Percentiles rank a stretch among this genome's conserved stretches.
These are phyloP conservation scores for Arabidopsis lyrata DNA, from an alignment of 441 rosid species.

Conservation along the genomic window DNA sequence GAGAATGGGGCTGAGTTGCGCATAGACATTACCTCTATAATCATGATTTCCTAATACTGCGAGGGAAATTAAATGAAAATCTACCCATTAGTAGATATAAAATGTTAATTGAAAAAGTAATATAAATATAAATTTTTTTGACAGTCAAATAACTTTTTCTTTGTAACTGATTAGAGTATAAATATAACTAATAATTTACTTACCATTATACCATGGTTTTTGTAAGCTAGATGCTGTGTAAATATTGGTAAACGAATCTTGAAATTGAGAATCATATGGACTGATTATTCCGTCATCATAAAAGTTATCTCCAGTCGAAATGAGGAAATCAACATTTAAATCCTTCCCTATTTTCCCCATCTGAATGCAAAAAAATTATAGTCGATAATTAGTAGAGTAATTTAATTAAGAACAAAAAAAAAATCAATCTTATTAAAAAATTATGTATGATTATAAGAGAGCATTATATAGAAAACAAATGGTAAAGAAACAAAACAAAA, in stretches of 20 bases:
- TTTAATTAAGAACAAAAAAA: too few relatives aligned
- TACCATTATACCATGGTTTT: slow-evolving; percentile 78
- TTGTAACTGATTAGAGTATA: background rate
- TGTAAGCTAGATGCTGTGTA: slow-evolving; percentile 71
- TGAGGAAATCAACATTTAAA: slow-evolving; percentile 61
- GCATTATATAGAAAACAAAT: background rate
- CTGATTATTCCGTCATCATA: slow-evolving; percentile 69
- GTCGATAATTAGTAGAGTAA: background rate
- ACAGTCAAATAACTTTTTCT: background rate
- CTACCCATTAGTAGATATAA: background rate
- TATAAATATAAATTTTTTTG: background rate
- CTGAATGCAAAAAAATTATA: slow-evolving; percentile 40
- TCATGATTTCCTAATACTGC: slow-evolving; percentile 92
- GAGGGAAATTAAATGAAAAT: background rate
- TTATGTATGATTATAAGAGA: background rate
- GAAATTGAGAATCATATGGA: slow-evolving; percentile 60
- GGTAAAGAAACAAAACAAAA: background rate
- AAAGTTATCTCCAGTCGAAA: slow-evolving; percentile 85
- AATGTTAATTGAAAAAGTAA: background rate
- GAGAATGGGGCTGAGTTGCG: slow-evolving; percentile 69
- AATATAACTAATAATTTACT: background rate
- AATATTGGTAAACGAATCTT: slow-evolving; percentile 61
- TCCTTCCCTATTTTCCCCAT: slow-evolving; percentile 71
- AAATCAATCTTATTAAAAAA: background rate
- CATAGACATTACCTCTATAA: slow-evolving; percentile 79